Evolutionary conservation across 495 filamentous ascomycete genomes (phyloP).

Genomic region (Penicillium paradoxum): DNA sequence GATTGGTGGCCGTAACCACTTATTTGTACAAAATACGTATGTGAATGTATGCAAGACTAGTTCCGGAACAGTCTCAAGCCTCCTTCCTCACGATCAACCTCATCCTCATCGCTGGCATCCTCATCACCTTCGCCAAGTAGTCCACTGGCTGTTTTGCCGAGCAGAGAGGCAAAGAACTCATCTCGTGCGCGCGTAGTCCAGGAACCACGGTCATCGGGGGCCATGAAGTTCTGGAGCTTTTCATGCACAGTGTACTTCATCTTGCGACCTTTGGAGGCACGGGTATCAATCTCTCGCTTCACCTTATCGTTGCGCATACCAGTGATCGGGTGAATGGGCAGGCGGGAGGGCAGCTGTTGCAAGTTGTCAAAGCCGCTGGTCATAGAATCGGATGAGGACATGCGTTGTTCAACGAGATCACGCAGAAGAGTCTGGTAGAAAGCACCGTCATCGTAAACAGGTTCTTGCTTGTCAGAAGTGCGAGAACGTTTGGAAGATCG

Average conservation of each 20-base stretch:
- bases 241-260: slow-evolving; percentile 91
- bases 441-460: slow-evolving; percentile 84
- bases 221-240: slow-evolving; percentile 98
- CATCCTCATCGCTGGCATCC: slow-evolving; percentile 45
- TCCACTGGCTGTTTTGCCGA: slow-evolving; percentile 66
- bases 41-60: slow-evolving; percentile 15
- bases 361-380: slow-evolving; percentile 41
- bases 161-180: slow-evolving; percentile 82
- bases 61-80: slow-evolving; percentile 72
- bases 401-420: slow-evolving; percentile 83
- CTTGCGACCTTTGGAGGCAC: slow-evolving; percentile 92
- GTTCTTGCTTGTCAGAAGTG: slow-evolving; percentile 12
- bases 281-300: slow-evolving; percentile 80
- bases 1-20: neutral
- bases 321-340: slow-evolving; percentile 41
- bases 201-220: slow-evolving; percentile 69
- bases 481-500: slow-evolving; percentile 57
- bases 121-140: slow-evolving; percentile 65
- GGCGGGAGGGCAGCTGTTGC: slow-evolving; percentile 31
- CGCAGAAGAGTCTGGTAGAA: slow-evolving; percentile 92
- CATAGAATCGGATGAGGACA: slow-evolving; percentile 46
- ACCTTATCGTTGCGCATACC: slow-evolving; percentile 78
- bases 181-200: slow-evolving; percentile 79
- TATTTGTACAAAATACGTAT: slow-evolving; percentile 8
- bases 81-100: slow-evolving; percentile 55